These are phyloP conservation scores for Gliomastix tumulicola DNA, from an alignment of 2,329 filamentous ascomycete genomes.

Conservation along the genomic window DNA sequence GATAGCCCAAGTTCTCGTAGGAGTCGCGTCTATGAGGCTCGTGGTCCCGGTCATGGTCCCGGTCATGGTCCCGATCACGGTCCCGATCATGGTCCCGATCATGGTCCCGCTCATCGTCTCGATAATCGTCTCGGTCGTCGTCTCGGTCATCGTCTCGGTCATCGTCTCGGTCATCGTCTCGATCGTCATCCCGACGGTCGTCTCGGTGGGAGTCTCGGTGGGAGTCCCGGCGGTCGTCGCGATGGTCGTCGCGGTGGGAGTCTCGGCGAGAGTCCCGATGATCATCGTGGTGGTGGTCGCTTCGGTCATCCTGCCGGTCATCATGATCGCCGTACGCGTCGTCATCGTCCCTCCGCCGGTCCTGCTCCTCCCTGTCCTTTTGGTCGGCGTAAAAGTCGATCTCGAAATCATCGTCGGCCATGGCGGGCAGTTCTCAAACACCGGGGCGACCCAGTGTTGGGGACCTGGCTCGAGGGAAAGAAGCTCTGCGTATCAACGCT, in stretches of 20 bases:
- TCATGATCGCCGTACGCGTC: slow-evolving; percentile 28
- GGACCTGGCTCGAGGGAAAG: too few relatives aligned
- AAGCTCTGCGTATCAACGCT: too few relatives aligned
- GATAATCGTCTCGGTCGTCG: slow-evolving; percentile 15
- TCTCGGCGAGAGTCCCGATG: slow-evolving; percentile 17
- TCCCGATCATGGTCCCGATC: slow-evolving; percentile 23
- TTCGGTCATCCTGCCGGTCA: slow-evolving; percentile 16
- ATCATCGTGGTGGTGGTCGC: slow-evolving; percentile 9
- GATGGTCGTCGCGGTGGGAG: slow-evolving; percentile 5
- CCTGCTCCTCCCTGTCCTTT: slow-evolving; percentile 29
- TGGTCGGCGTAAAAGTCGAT: slow-evolving; percentile 66
- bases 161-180: slow-evolving; percentile 13
- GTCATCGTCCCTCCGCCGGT: slow-evolving; percentile 29
- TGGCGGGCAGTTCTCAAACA: too few relatives aligned
- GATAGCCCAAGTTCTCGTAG: slow-evolving; percentile 58
- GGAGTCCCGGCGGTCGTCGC: slow-evolving; percentile 23
- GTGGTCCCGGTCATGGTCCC: slow-evolving; percentile 25
- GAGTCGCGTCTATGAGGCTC: slow-evolving; percentile 21
- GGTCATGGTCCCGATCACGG: slow-evolving; percentile 30
- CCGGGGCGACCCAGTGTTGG: too few relatives aligned
- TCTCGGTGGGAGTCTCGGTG: slow-evolving; percentile 18
- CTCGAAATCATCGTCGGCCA: slow-evolving; percentile 67
- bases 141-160: slow-evolving; percentile 29
- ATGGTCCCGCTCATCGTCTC: slow-evolving; percentile 31
- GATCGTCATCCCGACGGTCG: slow-evolving; percentile 28